These are phyloP conservation scores for Glycine latifolia DNA, from an alignment of 306 rosid genomes.

Conservation along the genomic window DNA sequence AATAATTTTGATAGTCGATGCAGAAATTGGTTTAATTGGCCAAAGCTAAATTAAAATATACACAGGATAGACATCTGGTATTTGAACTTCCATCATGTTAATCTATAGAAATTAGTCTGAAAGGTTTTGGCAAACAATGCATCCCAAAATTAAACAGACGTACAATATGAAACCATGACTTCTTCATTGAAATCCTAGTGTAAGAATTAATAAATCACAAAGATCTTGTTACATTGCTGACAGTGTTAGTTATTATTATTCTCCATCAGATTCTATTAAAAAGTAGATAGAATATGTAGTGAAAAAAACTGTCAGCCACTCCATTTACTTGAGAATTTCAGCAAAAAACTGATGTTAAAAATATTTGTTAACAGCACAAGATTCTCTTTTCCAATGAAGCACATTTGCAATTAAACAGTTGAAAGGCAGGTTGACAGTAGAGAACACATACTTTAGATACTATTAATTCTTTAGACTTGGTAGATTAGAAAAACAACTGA, in stretches of 20 bases:
- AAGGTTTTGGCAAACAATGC: slow-evolving; percentile 5
- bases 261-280: slow-evolving; percentile 32
- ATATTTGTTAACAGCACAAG: slow-evolving; percentile 31
- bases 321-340: neutral
- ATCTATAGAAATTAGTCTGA: neutral
- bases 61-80: neutral
- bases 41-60: slow-evolving; percentile 21
- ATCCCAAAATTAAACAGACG: slow-evolving; percentile 18
- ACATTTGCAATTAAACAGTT: slow-evolving; percentile 1
- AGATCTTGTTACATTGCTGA: slow-evolving; percentile 21
- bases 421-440: slow-evolving; percentile 15
- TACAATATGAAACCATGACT: slow-evolving; percentile 14
- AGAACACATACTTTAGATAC: slow-evolving; percentile 19
- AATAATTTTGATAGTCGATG: slow-evolving; percentile 20
- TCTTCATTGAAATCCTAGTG: slow-evolving; percentile 8
- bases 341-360: slow-evolving; percentile 2
- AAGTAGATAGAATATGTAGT: slow-evolving; percentile 8
- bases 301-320: slow-evolving; percentile 23
- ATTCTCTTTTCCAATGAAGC: slow-evolving; percentile 30
- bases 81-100: slow-evolving; percentile 25
- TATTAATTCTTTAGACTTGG: slow-evolving; percentile 31
- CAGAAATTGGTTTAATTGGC: neutral
- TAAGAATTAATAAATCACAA: slow-evolving; percentile 8
- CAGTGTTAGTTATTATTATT: slow-evolving; percentile 19
- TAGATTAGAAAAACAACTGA: neutral